phyloP scores from a whole-genome alignment of 306 rosid species.

The Pyrus communis region DNA sequence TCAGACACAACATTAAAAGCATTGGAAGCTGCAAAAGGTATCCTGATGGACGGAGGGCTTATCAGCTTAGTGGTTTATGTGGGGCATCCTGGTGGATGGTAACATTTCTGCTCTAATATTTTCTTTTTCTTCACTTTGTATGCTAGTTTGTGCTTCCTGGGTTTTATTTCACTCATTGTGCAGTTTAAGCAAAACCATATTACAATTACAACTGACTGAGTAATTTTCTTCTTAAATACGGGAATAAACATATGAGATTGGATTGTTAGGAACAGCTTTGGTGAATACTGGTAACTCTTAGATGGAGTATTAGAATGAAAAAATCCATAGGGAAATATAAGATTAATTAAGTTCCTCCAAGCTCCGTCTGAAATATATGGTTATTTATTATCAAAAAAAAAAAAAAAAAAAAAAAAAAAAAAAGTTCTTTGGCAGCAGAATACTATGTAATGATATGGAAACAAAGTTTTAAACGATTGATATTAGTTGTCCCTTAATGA shows the following conservation, averaged over 20 bases:
- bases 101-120: constrained; percentile 21
- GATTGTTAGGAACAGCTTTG: background rate
- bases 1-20: constrained; percentile 68
- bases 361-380: too few species aligned
- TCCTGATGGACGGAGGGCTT: constrained; percentile 61
- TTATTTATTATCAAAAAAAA: background rate
- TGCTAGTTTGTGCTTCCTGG: background rate
- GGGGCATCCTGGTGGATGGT: constrained; percentile 94
- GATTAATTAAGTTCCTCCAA: background rate
- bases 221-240: background rate
- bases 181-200: background rate
- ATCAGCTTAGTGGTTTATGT: constrained; percentile 79
- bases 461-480: too few species aligned
- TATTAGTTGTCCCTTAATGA: too few species aligned
- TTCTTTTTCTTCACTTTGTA: background rate
- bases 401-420: background rate
- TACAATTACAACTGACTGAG: background rate
- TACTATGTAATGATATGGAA: background rate
- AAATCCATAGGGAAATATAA: background rate
- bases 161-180: background rate
- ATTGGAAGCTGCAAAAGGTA: constrained; percentile 60
- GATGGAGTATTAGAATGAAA: too few species aligned
- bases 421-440: background rate
- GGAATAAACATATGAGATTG: background rate
- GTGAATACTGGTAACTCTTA: too few species aligned